Evolutionary conservation across 768 basidiomycete species (phyloP), one percentile per base, ranked within the genome.

Genomic region (Coprinellus micaceus): DNA sequence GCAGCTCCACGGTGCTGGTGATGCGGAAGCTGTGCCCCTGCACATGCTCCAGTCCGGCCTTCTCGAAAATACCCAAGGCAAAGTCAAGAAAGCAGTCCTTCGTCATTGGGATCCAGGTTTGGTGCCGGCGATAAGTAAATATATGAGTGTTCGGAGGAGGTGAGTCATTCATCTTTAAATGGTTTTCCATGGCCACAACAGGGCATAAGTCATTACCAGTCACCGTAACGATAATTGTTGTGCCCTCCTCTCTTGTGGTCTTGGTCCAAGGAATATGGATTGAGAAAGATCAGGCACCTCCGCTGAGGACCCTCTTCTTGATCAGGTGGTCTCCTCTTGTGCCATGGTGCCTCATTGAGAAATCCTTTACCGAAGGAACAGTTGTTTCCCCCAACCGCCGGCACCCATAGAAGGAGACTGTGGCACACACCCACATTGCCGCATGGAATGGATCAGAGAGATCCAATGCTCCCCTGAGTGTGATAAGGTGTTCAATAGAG

Each of bases 181-280:
- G 60, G 24, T 59, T 54, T 24, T 45, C 9, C 10, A 61, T 33
- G 28, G 62, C 56, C 0, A 15, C 4, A n/a, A 24, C 25, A 53
- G 39, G 10, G 58, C 59, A 0, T 60, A 25, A 21, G 51, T 26
- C 10, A 3, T 48, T 41, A n/a, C n/a, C 33, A 2, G 52, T 44
- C 1, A 53, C 61, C 2, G 61, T 67, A 12, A 63, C 36, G 37
- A 58, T 47, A 19, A 67, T 12, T 2, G 28, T 47, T 2, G 53
- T 60, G 11, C 60, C 60, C 0, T n/a, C 46, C 47, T 58, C 61
- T 29, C 58, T 57, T 2, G 68, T 67, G 2, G 69, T 64, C 54
- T 74, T 72, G 0, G 70, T 69, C 67, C 69, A 72, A 1, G 71
- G 72, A 17, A 74, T 64, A 50, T 59, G 58, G 39, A 72, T n/a